Percentiles rank a stretch among this genome's conserved stretches.
phyloP scores from a whole-genome alignment of 2,329 filamentous ascomycete genomes.

The Lasiodiplodia sp. region DNA sequence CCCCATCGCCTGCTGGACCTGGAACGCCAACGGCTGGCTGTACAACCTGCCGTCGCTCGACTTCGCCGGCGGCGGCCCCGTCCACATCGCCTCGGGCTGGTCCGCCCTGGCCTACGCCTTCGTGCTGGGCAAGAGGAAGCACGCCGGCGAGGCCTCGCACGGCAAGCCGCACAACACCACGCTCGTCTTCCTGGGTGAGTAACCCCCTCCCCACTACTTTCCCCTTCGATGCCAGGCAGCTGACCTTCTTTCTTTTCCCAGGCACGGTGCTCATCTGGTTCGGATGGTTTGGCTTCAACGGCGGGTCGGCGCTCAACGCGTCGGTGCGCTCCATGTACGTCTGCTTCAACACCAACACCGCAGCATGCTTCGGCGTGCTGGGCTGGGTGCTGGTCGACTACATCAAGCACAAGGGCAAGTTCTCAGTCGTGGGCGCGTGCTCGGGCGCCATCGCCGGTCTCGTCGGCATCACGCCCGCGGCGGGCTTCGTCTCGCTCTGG shows the following conservation, averaged over 20 bases:
- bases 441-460: conserved; percentile 66
- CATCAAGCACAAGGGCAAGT: conserved; percentile 59
- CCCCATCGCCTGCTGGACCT: conserved; percentile 70
- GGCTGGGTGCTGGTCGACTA: conserved; percentile 63
- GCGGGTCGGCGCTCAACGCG: conserved; percentile 61
- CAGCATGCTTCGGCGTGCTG: conserved; percentile 61
- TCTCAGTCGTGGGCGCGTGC: conserved; percentile 64
- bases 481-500: conserved; percentile 62
- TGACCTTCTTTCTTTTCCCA: neutral
- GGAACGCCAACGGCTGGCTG: conserved; percentile 72
- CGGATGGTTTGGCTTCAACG: conserved; percentile 67
- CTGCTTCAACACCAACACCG: conserved; percentile 65
- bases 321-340: conserved; percentile 62
- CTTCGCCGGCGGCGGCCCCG: conserved; percentile 68
- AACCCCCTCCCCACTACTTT: too few relatives aligned
- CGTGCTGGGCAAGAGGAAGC: conserved; percentile 66
- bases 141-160: conserved; percentile 57
- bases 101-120: conserved; percentile 69
- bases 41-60: conserved; percentile 67
- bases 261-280: conserved; percentile 73
- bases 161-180: conserved; percentile 68
- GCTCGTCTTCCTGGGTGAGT: conserved; percentile 61
- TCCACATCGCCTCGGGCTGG: conserved; percentile 70
- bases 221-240: neutral
- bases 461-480: conserved; percentile 66